Evolutionary conservation across 129 eudicot genomes (phyloP).

Genomic region (Erigeron canadensis): DNA sequence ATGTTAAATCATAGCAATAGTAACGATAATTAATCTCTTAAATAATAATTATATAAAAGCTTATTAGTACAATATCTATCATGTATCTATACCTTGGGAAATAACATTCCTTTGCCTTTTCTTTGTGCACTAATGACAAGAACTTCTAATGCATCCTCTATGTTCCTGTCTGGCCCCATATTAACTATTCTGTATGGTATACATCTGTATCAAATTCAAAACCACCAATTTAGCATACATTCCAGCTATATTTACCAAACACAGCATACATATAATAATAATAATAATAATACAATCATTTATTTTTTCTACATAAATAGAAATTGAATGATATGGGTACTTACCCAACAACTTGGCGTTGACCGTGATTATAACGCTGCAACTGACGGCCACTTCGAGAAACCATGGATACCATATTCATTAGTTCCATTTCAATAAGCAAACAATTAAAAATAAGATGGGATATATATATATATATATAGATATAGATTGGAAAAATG

Average conservation of each 20-base stretch:
- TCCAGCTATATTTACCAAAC: background rate
- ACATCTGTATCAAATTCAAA: constrained; percentile 52
- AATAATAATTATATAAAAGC: background rate
- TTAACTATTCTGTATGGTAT: constrained; percentile 61
- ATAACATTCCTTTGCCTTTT: constrained; percentile 83
- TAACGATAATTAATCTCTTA: background rate
- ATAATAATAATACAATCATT: background rate
- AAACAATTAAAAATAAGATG: background rate
- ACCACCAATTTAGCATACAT: constrained; percentile 2
- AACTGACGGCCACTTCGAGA: constrained; percentile 70
- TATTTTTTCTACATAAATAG: constrained; percentile 3
- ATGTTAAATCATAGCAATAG: background rate
- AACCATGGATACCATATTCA: constrained; percentile 57
- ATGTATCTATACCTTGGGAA: constrained; percentile 61
- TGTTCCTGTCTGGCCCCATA: constrained; percentile 26
- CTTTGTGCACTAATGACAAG: constrained; percentile 72
- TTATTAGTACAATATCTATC: background rate
- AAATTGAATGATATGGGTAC: constrained; percentile 8
- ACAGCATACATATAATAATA: background rate
- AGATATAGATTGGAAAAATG: too few relatives aligned
- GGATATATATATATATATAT: background rate
- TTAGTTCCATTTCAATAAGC: constrained; percentile 37
- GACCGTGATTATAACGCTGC: constrained; percentile 72
- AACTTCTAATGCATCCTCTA: constrained; percentile 61
- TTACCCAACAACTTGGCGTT: constrained; percentile 85